Base-by-base conservation (phyloP, 192 early-diverging fungal genomes). In the Obelidium mucronatum region DNA sequence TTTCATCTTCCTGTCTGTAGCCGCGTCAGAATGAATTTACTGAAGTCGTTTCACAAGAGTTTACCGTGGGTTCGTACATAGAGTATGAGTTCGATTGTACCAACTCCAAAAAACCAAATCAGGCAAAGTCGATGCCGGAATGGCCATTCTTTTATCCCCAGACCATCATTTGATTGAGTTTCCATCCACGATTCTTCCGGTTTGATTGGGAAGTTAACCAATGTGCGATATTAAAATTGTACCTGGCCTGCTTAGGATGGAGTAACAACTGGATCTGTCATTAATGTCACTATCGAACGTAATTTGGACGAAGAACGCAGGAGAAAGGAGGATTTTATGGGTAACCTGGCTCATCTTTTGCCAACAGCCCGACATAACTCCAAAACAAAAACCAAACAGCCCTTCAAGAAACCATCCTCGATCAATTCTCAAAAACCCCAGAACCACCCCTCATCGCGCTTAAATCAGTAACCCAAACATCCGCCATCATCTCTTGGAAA, bases 121-220 rank as follows among this genome's bases (percentile, higher is more conserved):
- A 74, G 81, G 83, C 62, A 84, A 84, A 59, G 88, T 98, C 30
- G 96, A 98, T 86, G 96, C 95, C 40, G 77, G 79, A 5, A 76
- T 83, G 84, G 94, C 95, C 35, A 93, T 96, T 77, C 87, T 99
- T 48, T 84, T 99, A 54, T 98, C 97, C 33, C 96, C 95, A 76
- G 94, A 98, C 81, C 94, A 99, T 87, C 97, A 99, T 84, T 88
- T 98, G 26, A 96, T 99, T 69, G 97, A 99, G 83, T 98, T 99
- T 76, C 98, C 98, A 1, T 93, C 98, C 5, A 85, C 96, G 11
- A 93, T 99, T 30, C 86, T 99, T 56, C 98, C 98, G 42, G 94
- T 86, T 39, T 22, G 30, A 33, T 68, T 72, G 17, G 11, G 3
- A 51, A 39, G 71, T 39, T 8, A 51, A 40, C 40, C 33, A 28